Evolutionary conservation across 169 alveolate genomes (phyloP).

Genomic region (Eimeria necatrix): DNA sequence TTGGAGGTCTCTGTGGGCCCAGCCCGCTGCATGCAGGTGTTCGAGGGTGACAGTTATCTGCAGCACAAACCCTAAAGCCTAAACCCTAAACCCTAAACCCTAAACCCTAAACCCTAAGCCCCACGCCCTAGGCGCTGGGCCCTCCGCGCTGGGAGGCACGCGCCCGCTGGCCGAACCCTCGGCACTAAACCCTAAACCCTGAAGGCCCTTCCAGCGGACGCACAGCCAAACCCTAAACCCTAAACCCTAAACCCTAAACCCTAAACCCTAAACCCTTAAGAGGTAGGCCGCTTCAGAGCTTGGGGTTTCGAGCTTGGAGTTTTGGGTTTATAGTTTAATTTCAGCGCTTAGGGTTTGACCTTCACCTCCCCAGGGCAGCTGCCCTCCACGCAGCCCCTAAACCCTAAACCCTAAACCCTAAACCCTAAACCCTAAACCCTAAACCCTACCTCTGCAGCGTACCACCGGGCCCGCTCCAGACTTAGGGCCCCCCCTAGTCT

Average conservation of each 20-base stretch:
- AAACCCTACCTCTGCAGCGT: slow-evolving; percentile 72
- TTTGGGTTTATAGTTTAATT: too few species aligned
- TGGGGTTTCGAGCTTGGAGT: too few species aligned
- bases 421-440: slow-evolving; percentile 4
- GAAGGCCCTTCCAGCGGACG: too few species aligned
- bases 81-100: slow-evolving; percentile 47
- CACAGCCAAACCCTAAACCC: background rate
- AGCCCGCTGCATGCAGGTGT: slow-evolving; percentile 83
- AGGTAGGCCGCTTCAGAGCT: background rate
- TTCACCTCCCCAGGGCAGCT: background rate
- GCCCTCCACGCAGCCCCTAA: background rate
- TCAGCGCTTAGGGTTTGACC: too few species aligned
- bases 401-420: slow-evolving; percentile 4
- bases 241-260: slow-evolving; percentile 37
- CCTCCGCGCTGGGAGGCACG: too few species aligned
- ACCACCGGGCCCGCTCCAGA: slow-evolving; percentile 22
- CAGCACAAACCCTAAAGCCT: background rate
- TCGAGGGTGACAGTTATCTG: slow-evolving; percentile 77
- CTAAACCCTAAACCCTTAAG: slow-evolving; percentile 69
- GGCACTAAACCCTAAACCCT: too few species aligned
- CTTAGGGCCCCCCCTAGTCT: slow-evolving; percentile 42
- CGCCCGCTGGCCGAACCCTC: too few species aligned
- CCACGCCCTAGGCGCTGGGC: background rate
- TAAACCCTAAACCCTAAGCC: slow-evolving; percentile 50
- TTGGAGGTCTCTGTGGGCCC: slow-evolving; percentile 87